These are phyloP conservation scores for Narthecium ossifragum DNA, from an alignment of 106 monocot genomes.

Conservation along the genomic window DNA sequence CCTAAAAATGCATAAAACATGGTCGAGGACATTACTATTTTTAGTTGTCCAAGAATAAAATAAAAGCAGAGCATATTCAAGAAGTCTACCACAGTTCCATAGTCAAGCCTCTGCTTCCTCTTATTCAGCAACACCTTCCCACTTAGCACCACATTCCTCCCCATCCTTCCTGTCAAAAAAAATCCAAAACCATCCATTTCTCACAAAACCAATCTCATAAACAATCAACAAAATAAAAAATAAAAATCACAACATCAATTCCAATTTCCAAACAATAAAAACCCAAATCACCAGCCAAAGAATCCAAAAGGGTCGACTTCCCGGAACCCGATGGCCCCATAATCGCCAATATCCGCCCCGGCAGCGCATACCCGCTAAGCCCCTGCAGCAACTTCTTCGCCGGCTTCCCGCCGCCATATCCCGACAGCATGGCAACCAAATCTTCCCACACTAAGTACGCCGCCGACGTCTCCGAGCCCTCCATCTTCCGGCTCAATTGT, in stretches of 20 bases:
- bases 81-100: slow-evolving; percentile 62
- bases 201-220: neutral
- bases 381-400: slow-evolving; percentile 59
- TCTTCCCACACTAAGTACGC: slow-evolving; percentile 86
- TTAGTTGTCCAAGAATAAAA: no score
- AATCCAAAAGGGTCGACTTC: slow-evolving; percentile 86
- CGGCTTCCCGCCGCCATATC: slow-evolving; percentile 22
- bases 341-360: slow-evolving; percentile 71
- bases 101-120: slow-evolving; percentile 71
- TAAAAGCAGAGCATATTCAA: neutral
- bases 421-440: slow-evolving; percentile 54
- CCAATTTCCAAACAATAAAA: neutral
- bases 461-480: slow-evolving; percentile 1
- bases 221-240: neutral
- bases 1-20: no score
- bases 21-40: no score
- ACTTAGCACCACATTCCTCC: slow-evolving; percentile 61
- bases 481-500: neutral
- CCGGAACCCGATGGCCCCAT: slow-evolving; percentile 95
- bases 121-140: slow-evolving; percentile 80
- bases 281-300: slow-evolving; percentile 50
- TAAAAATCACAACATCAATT: no score
- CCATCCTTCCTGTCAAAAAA: slow-evolving; percentile 61
- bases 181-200: neutral
- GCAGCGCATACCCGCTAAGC: slow-evolving; percentile 71